These are phyloP conservation scores for Syzygium malaccense DNA, from an alignment of 441 rosid genomes.

Conservation along the genomic window DNA sequence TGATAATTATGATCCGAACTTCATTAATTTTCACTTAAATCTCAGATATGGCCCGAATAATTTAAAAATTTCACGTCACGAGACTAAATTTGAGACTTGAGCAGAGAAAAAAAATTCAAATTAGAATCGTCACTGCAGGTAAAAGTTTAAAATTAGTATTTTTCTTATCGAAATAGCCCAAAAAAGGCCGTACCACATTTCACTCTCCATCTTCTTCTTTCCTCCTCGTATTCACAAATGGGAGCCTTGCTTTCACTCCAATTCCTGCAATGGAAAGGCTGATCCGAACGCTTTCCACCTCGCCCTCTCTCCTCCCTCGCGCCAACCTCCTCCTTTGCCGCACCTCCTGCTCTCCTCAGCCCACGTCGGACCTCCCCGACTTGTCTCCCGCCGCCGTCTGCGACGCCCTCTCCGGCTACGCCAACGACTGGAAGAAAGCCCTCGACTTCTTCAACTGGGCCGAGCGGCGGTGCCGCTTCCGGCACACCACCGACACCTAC, in stretches of 20 bases:
- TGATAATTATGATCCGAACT: too few species aligned
- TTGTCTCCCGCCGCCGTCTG: constrained; percentile 41
- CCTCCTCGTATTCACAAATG: not conserved
- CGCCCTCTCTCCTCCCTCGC: not conserved
- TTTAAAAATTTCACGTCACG: too few species aligned
- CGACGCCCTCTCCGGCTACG: constrained; percentile 57
- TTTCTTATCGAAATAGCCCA: too few species aligned
- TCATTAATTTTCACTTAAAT: too few species aligned
- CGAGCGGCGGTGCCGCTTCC: constrained; percentile 34
- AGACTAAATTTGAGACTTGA: too few species aligned
- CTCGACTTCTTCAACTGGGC: constrained; percentile 82
- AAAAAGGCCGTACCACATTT: too few species aligned
- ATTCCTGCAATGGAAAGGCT: not conserved
- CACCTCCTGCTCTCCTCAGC: constrained; percentile 1
- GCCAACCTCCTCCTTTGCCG: not conserved
- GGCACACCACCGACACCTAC: constrained; percentile 63
- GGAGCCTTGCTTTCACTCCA: not conserved
- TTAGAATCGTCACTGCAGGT: too few species aligned
- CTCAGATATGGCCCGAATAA: too few species aligned
- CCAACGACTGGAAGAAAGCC: constrained; percentile 77
- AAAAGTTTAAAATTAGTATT: too few species aligned
- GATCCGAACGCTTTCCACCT: not conserved
- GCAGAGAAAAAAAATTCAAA: too few species aligned
- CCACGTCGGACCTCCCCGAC: constrained; percentile 2
- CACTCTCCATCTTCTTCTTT: not conserved